Evolutionary conservation across 352 stramenopile species (phyloP), one percentile per base, ranked within the genome.

Genomic region (Pythium aristosporum): DNA sequence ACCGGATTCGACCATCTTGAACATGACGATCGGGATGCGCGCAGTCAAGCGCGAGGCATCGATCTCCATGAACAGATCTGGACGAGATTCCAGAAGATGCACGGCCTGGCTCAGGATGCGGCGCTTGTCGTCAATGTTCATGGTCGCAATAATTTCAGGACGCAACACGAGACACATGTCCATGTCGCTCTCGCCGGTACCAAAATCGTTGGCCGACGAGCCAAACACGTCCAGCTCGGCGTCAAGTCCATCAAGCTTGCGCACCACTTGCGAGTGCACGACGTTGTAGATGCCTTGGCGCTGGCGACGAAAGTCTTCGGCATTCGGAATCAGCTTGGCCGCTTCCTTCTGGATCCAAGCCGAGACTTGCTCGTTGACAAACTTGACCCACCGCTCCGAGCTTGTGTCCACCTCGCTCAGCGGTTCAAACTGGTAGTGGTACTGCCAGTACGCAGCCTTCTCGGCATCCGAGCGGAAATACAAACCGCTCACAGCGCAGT

Each of bases 11-110:
- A 75, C 77, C 67, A 97, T 95, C 43, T 92, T 89, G 65, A 99
- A 99, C 80, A 98, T 98, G 28, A 99, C 80, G 61, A 99, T 98
- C 12, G 98, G 97, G 51, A 99, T 99, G 21, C 98, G 85, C 10
- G 97, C 97, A 10, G 94, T 98, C 18, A 98, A 72, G 0, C 96
- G 80, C 2, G 76, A 83, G 0, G 88, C 89, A 46, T 94, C 83
- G 10, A 94, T 72, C 5, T 76, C 84, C 1, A 68, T 58, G 50
- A 94, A 94, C 37, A 92, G 44, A 63, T 92, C 79, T 1, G 82
- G 77, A 3, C 78, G 79, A 15, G 71, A 67, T 47, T 91, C 82
- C 13, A 93, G 62, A 5, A 73, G 66, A 9, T 65, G 60, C 11
- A 94, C 79, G 2, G 88, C 78, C 48, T 87, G 68, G n/a, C 77